Base-by-base conservation (phyloP, 805 yeast species). In the Ogataea sp. region DNA sequence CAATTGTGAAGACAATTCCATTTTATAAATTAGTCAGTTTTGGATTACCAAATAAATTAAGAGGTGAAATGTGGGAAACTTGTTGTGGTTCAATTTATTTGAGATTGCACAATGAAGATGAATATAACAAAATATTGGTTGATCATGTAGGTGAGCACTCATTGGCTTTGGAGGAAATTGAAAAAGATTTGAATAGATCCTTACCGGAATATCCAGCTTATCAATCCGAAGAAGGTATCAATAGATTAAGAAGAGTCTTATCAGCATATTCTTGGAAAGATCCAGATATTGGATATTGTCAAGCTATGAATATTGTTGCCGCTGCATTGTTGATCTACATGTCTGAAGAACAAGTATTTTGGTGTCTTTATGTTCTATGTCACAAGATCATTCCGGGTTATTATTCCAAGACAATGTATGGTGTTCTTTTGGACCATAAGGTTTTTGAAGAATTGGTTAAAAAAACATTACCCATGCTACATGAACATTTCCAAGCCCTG, bases 31-130 rank as follows among this genome's bases (percentile, higher is more conserved):
- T 93, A 37, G 73, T 93, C 8, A 70, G 97, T 37, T 93, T 89
- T 14, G 97, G 98, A 0, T 69, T 93, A 20, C 97, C 97, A n/a
- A 90, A 90, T 55, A 71, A 94, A 43, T 66, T 93, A 39, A 72
- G 99, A 48, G 98, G 98, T 29, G 99, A 93, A 54, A 67, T 93
- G 13, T 93, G 99, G 99, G 98, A 93, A 58, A 63, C 86, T 39
- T 76, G 87, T 38, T 77, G 86, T 33, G 99, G 98, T 3, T 80
- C 95, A 0, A 78, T 88, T 68, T 86, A 77, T 53, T 53, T 75
- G 39, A 68, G 97, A 37, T 73, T 78, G 52, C 75, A 75, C 38
- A 68, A 82, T 50, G 70, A 69, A 11, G 74, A 71, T 0, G 77
- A 74, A 34, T 93, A 89, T 58, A 56, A 66, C 32, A 58, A 62